Percentiles rank a stretch among this genome's conserved stretches.
phyloP scores from a whole-genome alignment of 345 rosid genomes.

The Eucalyptus albens region DNA sequence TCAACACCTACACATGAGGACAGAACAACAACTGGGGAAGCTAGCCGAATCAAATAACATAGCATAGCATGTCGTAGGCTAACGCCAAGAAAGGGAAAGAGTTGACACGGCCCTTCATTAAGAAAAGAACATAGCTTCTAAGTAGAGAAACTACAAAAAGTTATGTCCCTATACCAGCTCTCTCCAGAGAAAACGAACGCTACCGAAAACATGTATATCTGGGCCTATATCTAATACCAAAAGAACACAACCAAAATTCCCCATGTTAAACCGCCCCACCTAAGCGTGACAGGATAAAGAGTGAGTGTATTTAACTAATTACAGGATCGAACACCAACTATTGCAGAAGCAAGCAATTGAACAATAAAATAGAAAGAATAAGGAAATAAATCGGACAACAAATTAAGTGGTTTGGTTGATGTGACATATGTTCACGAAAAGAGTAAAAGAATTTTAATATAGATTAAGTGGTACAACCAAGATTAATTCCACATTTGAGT shows the following conservation, averaged over 20 bases:
- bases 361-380: no score
- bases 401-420: no score
- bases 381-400: background rate
- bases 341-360: background rate
- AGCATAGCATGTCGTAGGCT: background rate
- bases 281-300: background rate
- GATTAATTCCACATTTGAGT: background rate
- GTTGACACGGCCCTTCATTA: background rate
- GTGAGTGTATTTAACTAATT: background rate
- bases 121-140: background rate
- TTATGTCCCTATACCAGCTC: background rate
- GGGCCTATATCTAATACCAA: background rate
- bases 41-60: background rate
- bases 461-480: background rate
- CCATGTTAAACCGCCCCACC: background rate
- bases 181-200: background rate
- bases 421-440: background rate
- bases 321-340: background rate
- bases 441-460: background rate
- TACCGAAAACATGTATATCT: background rate
- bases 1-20: background rate
- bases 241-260: background rate
- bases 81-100: background rate
- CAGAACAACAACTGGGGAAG: background rate
- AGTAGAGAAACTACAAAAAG: background rate